phyloP scores from a whole-genome alignment of 768 basidiomycete genomes.

The Leccinum subtestaceum region DNA sequence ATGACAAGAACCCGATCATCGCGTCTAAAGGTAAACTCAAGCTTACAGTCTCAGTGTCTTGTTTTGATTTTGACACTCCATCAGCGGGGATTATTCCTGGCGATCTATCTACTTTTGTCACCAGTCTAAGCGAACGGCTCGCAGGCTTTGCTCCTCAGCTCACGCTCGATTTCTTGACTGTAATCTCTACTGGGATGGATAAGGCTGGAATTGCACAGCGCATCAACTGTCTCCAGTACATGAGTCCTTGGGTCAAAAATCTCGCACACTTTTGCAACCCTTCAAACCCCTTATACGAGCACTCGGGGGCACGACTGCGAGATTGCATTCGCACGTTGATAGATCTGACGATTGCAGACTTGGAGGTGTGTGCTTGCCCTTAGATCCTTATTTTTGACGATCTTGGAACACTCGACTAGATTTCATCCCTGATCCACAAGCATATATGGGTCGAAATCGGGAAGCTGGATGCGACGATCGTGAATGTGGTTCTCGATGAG shows the following conservation, averaged over 20 bases:
- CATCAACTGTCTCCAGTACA: constrained; percentile 73
- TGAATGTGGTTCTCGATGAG: constrained; percentile 78
- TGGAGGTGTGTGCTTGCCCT: constrained; percentile 53
- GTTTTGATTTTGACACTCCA: constrained; percentile 4
- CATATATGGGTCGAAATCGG: constrained; percentile 77
- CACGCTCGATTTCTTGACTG: constrained; percentile 86
- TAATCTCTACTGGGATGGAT: constrained; percentile 68
- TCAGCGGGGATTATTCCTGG: constrained; percentile 71
- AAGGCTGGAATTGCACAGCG: constrained; percentile 48
- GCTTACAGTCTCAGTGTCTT: neutral
- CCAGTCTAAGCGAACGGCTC: constrained; percentile 66
- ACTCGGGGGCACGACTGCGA: constrained; percentile 69
- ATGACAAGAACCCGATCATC: constrained; percentile 68
- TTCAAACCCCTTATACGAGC: constrained; percentile 62
- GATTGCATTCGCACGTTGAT: constrained; percentile 80
- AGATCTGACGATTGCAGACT: constrained; percentile 67
- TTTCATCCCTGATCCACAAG: constrained; percentile 64
- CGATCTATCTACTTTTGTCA: constrained; percentile 58
- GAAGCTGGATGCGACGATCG: constrained; percentile 60
- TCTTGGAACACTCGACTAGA: constrained; percentile 37
- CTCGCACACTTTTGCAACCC: constrained; percentile 70
- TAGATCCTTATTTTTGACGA: neutral
- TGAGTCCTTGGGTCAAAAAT: constrained; percentile 89
- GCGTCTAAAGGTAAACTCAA: constrained; percentile 59
- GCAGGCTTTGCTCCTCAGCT: constrained; percentile 75